Percentiles rank a stretch among this genome's conserved stretches.
Conservation (phyloP, 805 yeast species). For the Metschnikowia cubensis region DNA sequence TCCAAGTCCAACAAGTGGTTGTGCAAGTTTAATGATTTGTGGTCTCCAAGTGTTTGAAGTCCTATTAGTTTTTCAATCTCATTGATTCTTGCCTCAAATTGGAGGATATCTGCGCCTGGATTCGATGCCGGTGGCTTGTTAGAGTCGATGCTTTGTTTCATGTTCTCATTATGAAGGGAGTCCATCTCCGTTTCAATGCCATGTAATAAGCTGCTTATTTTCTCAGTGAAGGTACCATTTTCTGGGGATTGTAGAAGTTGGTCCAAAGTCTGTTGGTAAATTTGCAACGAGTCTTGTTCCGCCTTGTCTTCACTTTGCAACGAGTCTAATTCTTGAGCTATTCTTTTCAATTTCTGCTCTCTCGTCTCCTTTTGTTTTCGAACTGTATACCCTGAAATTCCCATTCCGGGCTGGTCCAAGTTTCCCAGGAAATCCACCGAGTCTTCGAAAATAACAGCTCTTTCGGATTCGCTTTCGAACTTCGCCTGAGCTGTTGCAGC, state of each 20-base stretch:
- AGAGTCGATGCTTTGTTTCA: too few relatives aligned
- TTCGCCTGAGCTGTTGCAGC: conserved; percentile 16
- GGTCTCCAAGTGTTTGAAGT: conserved; percentile 2
- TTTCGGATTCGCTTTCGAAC: conserved; percentile 19
- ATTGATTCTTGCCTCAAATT: conserved; percentile 25
- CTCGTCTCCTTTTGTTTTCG: conserved; percentile 29
- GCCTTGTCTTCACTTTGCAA: conserved; percentile 17
- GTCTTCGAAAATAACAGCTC: conserved; percentile 19
- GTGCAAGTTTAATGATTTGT: conserved; percentile 19
- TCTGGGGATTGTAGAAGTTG: conserved; percentile 1
- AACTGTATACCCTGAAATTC: conserved; percentile 2
- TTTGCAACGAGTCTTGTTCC: conserved; percentile 2
- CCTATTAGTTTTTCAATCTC: conserved; percentile 25
- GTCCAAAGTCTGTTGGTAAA: conserved; percentile 2
- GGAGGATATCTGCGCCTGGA: conserved; percentile 9
- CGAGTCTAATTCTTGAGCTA: conserved; percentile 38
- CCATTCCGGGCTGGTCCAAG: conserved; percentile 13
- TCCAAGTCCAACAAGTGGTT: conserved; percentile 27
- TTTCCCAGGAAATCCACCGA: conserved; percentile 38
- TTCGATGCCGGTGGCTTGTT: background rate
- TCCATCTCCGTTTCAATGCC: conserved; percentile 5
- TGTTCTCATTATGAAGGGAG: background rate
- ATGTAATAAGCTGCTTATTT: background rate
- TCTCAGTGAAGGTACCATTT: conserved; percentile 4
- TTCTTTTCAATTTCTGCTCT: conserved; percentile 36